These are phyloP conservation scores for Sporobolomyces pararoseus DNA, from an alignment of 768 basidiomycete genomes.

Conservation along the genomic window DNA sequence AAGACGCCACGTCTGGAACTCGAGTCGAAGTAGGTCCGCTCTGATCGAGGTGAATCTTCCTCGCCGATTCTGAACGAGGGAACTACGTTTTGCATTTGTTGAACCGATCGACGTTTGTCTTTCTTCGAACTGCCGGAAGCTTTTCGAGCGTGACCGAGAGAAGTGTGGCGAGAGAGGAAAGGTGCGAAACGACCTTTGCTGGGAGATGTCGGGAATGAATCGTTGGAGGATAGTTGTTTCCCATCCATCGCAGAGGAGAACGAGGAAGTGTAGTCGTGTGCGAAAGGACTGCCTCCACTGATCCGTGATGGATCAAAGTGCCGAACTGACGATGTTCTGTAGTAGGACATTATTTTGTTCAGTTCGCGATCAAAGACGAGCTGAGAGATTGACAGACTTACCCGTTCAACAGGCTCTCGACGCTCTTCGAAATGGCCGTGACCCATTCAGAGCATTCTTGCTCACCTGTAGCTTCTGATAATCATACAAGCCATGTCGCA, in stretches of 20 bases:
- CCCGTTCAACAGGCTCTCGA: slow-evolving; percentile 43
- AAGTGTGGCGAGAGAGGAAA: slow-evolving; percentile 30
- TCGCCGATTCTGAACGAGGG: slow-evolving; percentile 10
- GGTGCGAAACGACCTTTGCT: slow-evolving; percentile 18
- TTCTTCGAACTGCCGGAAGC: slow-evolving; percentile 9
- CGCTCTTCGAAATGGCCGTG: slow-evolving; percentile 33
- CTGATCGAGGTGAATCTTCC: background rate
- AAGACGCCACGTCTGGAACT: background rate
- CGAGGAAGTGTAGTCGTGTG: slow-evolving; percentile 15
- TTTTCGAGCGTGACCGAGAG: slow-evolving; percentile 25
- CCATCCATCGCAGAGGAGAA: background rate
- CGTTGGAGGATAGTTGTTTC: background rate
- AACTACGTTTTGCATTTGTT: background rate
- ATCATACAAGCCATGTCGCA: background rate
- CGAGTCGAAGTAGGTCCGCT: slow-evolving; percentile 11
- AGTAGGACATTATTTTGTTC: too few species aligned
- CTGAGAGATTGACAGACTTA: background rate
- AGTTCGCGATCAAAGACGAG: too few species aligned
- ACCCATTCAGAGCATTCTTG: slow-evolving; percentile 39
- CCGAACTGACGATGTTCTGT: slow-evolving; percentile 42
- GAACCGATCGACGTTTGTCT: slow-evolving; percentile 28
- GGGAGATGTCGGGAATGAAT: slow-evolving; percentile 14
- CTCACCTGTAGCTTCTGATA: slow-evolving; percentile 26
- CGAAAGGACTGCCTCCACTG: background rate
- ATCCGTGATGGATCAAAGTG: slow-evolving; percentile 36